These are phyloP conservation scores for Hortaea sp. DNA, from an alignment of 2,329 filamentous ascomycete species.

Conservation along the genomic window DNA sequence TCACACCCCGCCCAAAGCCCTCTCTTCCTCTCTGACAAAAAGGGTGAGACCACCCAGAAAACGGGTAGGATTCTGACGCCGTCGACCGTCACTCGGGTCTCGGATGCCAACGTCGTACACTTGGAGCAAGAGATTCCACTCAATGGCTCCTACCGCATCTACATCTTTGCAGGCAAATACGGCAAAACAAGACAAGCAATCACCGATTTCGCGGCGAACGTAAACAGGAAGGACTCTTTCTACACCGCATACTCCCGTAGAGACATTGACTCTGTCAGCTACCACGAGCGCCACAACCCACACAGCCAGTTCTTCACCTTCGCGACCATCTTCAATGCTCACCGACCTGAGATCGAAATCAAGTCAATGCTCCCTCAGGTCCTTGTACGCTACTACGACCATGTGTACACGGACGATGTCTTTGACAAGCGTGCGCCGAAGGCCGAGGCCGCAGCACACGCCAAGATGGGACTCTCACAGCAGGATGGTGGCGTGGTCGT, in stretches of 20 bases:
- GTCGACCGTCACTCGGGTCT: slow-evolving; percentile 72
- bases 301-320: slow-evolving; percentile 75
- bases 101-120: slow-evolving; percentile 81
- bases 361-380: slow-evolving; percentile 57
- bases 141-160: slow-evolving; percentile 80
- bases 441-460: slow-evolving; percentile 65
- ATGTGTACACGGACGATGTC: slow-evolving; percentile 79
- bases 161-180: slow-evolving; percentile 69
- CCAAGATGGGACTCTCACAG: slow-evolving; percentile 72
- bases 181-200: slow-evolving; percentile 52
- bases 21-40: slow-evolving; percentile 52
- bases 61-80: slow-evolving; percentile 69
- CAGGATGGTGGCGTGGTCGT: slow-evolving; percentile 70
- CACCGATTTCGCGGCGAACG: slow-evolving; percentile 55
- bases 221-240: slow-evolving; percentile 61
- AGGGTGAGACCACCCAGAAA: slow-evolving; percentile 49
- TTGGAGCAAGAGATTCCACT: slow-evolving; percentile 82
- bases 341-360: slow-evolving; percentile 62
- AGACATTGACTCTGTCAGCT: slow-evolving; percentile 53
- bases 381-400: slow-evolving; percentile 66
- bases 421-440: slow-evolving; percentile 61
- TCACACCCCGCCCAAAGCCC: slow-evolving; percentile 61
- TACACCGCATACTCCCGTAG: slow-evolving; percentile 54
- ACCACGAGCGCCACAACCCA: slow-evolving; percentile 76
- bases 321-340: slow-evolving; percentile 62